Percentiles rank a stretch among this genome's conserved stretches.
phyloP scores from a whole-genome alignment of 2,329 filamentous ascomycete species.

The Ascochyta viciae-villosae region DNA sequence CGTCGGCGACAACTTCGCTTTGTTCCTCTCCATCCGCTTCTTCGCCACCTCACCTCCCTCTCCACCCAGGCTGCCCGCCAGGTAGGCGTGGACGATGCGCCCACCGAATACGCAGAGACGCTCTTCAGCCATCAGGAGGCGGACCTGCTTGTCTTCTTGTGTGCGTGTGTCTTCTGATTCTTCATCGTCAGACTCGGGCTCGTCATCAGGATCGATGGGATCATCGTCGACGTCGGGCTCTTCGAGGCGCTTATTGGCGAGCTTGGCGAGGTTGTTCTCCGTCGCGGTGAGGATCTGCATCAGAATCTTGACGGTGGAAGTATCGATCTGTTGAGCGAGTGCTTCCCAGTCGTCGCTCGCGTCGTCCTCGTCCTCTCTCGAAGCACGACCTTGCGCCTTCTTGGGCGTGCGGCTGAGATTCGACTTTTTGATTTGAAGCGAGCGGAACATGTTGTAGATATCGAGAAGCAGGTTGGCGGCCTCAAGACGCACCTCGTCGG shows the following conservation, averaged over 20 bases:
- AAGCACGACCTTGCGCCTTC: slow-evolving; percentile 31
- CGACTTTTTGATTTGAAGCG: slow-evolving; percentile 63
- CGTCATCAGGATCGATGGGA: slow-evolving; percentile 70
- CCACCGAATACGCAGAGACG: slow-evolving; percentile 83
- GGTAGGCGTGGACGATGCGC: slow-evolving; percentile 82
- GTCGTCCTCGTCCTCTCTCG: slow-evolving; percentile 23
- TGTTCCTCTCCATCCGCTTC: slow-evolving; percentile 78
- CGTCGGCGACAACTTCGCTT: slow-evolving; percentile 79
- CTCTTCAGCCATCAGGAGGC: slow-evolving; percentile 80
- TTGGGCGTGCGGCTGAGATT: slow-evolving; percentile 42
- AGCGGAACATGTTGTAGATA: slow-evolving; percentile 79
- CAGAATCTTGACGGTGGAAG: slow-evolving; percentile 69
- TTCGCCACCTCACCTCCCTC: slow-evolving; percentile 62
- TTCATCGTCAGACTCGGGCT: slow-evolving; percentile 67
- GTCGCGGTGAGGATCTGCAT: slow-evolving; percentile 78
- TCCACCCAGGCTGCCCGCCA: slow-evolving; percentile 74
- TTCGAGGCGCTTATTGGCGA: slow-evolving; percentile 46
- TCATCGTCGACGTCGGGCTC: slow-evolving; percentile 72
- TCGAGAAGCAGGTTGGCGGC: slow-evolving; percentile 82
- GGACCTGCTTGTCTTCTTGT: slow-evolving; percentile 63
- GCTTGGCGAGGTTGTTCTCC: slow-evolving; percentile 68
- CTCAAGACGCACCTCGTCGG: slow-evolving; percentile 79
- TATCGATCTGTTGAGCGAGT: slow-evolving; percentile 73
- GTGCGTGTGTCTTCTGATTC: slow-evolving; percentile 49
- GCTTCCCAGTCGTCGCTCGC: slow-evolving; percentile 59